A percentile compares a stretch with the other conserved stretches of the same genome.
These are phyloP conservation scores for Chlamydomonas incerta DNA, from an alignment of 139 green algal genomes.

Conservation along the genomic window DNA sequence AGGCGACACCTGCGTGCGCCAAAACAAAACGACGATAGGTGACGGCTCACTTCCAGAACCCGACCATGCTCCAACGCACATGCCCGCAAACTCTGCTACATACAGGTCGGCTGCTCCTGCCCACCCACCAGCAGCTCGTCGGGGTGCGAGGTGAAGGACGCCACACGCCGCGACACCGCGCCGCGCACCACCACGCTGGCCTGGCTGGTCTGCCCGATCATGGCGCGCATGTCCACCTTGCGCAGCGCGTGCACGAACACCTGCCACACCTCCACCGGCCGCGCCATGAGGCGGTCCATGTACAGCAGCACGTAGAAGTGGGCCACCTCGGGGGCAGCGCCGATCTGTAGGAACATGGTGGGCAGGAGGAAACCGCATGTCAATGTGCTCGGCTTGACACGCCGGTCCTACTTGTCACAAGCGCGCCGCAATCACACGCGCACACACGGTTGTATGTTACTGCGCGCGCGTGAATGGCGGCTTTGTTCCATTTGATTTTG, in stretches of 20 bases:
- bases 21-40: not conserved
- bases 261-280: conserved; percentile 65
- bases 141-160: conserved; percentile 64
- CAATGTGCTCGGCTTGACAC: too few relatives aligned
- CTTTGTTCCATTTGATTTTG: too few relatives aligned
- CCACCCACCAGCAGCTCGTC: conserved; percentile 67
- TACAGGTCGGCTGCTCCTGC: too few relatives aligned
- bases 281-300: conserved; percentile 59
- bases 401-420: too few relatives aligned
- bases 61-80: too few relatives aligned
- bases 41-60: too few relatives aligned
- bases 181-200: conserved; percentile 66
- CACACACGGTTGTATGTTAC: too few relatives aligned
- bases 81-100: too few relatives aligned
- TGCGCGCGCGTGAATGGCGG: too few relatives aligned
- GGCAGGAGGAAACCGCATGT: too few relatives aligned
- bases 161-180: conserved; percentile 53
- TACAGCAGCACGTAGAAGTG: conserved; percentile 73
- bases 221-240: conserved; percentile 72
- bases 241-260: conserved; percentile 69
- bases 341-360: conserved; percentile 13
- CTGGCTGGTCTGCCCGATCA: conserved; percentile 68
- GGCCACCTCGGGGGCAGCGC: conserved; percentile 54
- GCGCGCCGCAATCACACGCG: too few relatives aligned
- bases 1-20: conserved; percentile 49